phyloP scores from a whole-genome alignment of 371 early-diverging fungal genomes.

The Haplosporangium sp. region DNA sequence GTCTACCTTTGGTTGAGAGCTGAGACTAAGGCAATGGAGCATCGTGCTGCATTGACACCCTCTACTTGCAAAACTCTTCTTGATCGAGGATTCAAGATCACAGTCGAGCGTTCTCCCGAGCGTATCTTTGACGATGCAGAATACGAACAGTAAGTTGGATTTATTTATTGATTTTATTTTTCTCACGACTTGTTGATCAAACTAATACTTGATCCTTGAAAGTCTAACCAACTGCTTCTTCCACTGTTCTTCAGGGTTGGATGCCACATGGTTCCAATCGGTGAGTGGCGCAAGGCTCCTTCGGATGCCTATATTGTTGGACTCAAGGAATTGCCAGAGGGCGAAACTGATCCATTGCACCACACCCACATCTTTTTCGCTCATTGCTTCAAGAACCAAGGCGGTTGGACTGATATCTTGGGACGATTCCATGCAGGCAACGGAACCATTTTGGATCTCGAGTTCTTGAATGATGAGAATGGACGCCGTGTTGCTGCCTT shows the following conservation, averaged over 20 bases:
- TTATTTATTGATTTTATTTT: neutral
- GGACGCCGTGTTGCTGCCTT: constrained; percentile 97
- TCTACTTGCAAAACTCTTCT: constrained; percentile 80
- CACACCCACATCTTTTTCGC: constrained; percentile 98
- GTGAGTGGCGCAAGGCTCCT: constrained; percentile 92
- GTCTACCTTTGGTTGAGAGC: constrained; percentile 96
- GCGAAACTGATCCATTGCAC: constrained; percentile 88
- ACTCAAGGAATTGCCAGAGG: constrained; percentile 97
- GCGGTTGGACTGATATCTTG: constrained; percentile 92
- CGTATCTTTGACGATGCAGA: constrained; percentile 93
- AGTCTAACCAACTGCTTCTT: neutral
- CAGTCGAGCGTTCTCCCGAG: constrained; percentile 85
- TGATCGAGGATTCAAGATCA: constrained; percentile 85
- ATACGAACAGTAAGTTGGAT: constrained; percentile 76
- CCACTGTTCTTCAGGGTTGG: constrained; percentile 68
- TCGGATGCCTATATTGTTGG: constrained; percentile 91
- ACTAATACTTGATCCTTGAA: no score
- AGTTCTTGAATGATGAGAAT: constrained; percentile 88
- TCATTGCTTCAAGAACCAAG: constrained; percentile 97
- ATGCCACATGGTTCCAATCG: constrained; percentile 81
- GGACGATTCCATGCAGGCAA: constrained; percentile 87
- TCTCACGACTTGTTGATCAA: no score
- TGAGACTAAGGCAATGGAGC: constrained; percentile 97
- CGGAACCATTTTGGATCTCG: constrained; percentile 93
- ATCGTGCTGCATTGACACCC: constrained; percentile 95